phyloP scores from a whole-genome alignment of 2,329 filamentous ascomycete species.

The Passalora sequoiae region DNA sequence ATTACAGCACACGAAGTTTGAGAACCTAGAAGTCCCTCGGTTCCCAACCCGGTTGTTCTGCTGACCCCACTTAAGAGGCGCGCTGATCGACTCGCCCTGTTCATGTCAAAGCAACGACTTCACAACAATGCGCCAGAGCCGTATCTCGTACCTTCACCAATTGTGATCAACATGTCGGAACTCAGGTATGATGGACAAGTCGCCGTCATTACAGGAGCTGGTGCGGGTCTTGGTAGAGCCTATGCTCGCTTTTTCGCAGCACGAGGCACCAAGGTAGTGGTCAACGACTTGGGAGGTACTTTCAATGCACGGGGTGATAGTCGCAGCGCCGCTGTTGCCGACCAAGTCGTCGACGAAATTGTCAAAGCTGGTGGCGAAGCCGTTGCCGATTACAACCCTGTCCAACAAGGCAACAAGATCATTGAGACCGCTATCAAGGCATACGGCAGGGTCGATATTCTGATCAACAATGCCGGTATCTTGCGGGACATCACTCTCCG shows the following conservation, averaged over 20 bases:
- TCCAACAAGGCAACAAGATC: constrained; percentile 87
- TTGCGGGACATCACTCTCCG: constrained; percentile 91
- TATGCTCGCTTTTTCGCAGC: constrained; percentile 85
- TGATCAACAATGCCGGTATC: constrained; percentile 86
- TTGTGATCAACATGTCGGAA: constrained; percentile 23
- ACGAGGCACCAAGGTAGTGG: constrained; percentile 84
- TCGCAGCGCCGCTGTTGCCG: constrained; percentile 62
- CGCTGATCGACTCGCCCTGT: too few species aligned
- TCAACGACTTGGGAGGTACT: constrained; percentile 87
- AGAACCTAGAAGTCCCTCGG: too few species aligned
- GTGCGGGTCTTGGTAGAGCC: constrained; percentile 71
- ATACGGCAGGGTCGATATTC: constrained; percentile 84
- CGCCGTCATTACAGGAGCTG: constrained; percentile 77
- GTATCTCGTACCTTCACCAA: background rate
- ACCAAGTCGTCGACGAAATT: constrained; percentile 75
- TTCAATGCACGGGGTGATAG: constrained; percentile 87
- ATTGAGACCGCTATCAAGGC: constrained; percentile 76
- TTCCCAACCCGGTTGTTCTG: too few species aligned
- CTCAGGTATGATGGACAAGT: constrained; percentile 81
- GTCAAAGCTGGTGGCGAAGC: constrained; percentile 85
- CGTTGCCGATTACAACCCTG: constrained; percentile 91
- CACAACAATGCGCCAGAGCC: too few species aligned
- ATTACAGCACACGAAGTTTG: too few species aligned
- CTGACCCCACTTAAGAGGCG: too few species aligned
- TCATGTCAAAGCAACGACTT: too few species aligned